phyloP scores from a whole-genome alignment of 306 rosid species.

The Fagus crenata region DNA sequence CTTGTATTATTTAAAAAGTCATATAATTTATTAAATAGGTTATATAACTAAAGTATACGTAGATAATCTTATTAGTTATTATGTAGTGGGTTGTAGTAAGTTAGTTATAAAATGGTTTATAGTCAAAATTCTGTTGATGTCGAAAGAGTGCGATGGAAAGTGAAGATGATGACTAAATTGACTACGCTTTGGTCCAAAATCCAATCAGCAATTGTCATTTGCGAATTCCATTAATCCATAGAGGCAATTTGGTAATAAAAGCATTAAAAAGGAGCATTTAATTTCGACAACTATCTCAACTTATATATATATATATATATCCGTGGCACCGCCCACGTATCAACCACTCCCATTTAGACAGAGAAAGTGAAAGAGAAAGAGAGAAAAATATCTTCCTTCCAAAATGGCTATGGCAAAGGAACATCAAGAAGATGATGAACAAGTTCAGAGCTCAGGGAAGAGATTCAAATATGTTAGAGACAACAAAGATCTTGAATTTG shows the following conservation, averaged over 20 bases:
- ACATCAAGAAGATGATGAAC: conserved; percentile 35
- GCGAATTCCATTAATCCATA: too few species aligned
- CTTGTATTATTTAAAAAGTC: too few species aligned
- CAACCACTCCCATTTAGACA: neutral
- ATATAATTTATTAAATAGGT: too few species aligned
- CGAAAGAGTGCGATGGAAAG: too few species aligned
- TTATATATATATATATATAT: conserved; percentile 11
- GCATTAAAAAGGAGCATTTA: neutral
- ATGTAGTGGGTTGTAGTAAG: too few species aligned
- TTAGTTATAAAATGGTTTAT: too few species aligned
- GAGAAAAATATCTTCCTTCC: neutral
- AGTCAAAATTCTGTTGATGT: too few species aligned
- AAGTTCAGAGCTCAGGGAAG: conserved; percentile 59
- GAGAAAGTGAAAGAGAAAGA: conserved; percentile 12
- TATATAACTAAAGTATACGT: too few species aligned
- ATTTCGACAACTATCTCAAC: neutral
- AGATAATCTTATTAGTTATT: too few species aligned
- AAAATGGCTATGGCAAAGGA: conserved; percentile 66
- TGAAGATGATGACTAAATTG: too few species aligned
- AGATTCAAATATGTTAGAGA: conserved; percentile 54
- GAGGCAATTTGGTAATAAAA: conserved; percentile 16
- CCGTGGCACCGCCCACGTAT: neutral
- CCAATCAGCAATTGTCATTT: too few species aligned
- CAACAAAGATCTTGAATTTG: conserved; percentile 22
- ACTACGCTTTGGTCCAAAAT: too few species aligned